Percentiles rank a stretch among this genome's conserved stretches.
phyloP scores from a whole-genome alignment of 441 rosid genomes.

The Viola pubescens region DNA sequence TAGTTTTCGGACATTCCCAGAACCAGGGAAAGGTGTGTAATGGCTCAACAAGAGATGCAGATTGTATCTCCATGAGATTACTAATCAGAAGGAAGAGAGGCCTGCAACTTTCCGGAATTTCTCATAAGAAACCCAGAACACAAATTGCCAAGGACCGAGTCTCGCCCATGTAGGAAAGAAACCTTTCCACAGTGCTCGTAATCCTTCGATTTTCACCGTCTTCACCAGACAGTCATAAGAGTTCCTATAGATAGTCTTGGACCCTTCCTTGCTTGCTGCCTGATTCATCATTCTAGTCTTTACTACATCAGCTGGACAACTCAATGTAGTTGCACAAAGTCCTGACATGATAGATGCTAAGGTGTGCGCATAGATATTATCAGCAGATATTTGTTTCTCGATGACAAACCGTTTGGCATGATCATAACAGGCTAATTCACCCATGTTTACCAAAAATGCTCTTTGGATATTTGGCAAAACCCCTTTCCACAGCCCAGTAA shows the following conservation, averaged over 20 bases:
- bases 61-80: background rate
- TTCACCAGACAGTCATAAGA: slow-evolving; percentile 77
- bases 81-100: slow-evolving; percentile 58
- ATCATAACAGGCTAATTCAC: slow-evolving; percentile 83
- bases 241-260: slow-evolving; percentile 31
- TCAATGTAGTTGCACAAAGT: slow-evolving; percentile 63
- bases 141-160: slow-evolving; percentile 94
- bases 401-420: slow-evolving; percentile 70
- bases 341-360: slow-evolving; percentile 78
- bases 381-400: slow-evolving; percentile 36
- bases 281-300: slow-evolving; percentile 94
- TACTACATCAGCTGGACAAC: slow-evolving; percentile 87
- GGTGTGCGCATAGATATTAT: slow-evolving; percentile 72
- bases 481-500: slow-evolving; percentile 77
- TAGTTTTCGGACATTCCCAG: no score
- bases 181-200: slow-evolving; percentile 78
- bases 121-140: slow-evolving; percentile 93
- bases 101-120: slow-evolving; percentile 59
- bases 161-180: slow-evolving; percentile 89
- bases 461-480: slow-evolving; percentile 76
- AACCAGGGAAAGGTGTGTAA: background rate
- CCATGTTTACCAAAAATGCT: slow-evolving; percentile 89
- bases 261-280: slow-evolving; percentile 23
- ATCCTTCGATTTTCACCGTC: slow-evolving; percentile 62
- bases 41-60: background rate